Percentiles rank a stretch among this genome's conserved stretches.
Conservation (phyloP, 108 stramenopile species). For the Poteriospumella lacustris region DNA sequence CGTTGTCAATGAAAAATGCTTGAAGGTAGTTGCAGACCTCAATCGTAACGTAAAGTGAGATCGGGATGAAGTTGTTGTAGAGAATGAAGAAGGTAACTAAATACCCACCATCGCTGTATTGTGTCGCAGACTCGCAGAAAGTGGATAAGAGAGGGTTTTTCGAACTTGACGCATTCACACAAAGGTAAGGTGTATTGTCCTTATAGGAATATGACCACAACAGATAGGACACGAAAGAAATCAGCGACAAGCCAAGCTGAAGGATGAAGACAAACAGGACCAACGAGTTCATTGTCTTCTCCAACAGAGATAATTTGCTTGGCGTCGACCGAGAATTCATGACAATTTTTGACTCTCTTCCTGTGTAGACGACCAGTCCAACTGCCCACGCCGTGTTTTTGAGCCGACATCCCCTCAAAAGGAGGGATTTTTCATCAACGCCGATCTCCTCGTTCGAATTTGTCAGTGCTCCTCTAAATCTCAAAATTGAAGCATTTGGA, state of each 20-base stretch:
- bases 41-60: constrained; percentile 55
- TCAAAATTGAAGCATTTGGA: constrained; percentile 81
- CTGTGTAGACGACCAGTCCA: constrained; percentile 87
- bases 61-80: constrained; percentile 63
- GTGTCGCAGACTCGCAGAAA: constrained; percentile 3
- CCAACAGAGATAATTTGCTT: constrained; percentile 81
- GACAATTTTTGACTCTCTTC: constrained; percentile 84
- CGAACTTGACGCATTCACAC: not conserved
- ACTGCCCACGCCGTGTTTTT: constrained; percentile 93
- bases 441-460: constrained; percentile 60
- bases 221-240: constrained; percentile 36
- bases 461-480: constrained; percentile 73
- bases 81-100: constrained; percentile 72
- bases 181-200: constrained; percentile 45
- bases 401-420: constrained; percentile 84
- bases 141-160: constrained; percentile 20
- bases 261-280: constrained; percentile 43
- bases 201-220: constrained; percentile 37
- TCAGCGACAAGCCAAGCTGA: constrained; percentile 32
- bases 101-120: constrained; percentile 51
- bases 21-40: constrained; percentile 57
- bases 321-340: constrained; percentile 81
- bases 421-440: constrained; percentile 72
- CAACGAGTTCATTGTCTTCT: constrained; percentile 52
- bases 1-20: constrained; percentile 49